Percentiles rank a stretch among this genome's conserved stretches.
Evolutionary conservation across 2,329 filamentous ascomycete species (phyloP).

Genomic region (Aureobasidium leucospermi): DNA sequence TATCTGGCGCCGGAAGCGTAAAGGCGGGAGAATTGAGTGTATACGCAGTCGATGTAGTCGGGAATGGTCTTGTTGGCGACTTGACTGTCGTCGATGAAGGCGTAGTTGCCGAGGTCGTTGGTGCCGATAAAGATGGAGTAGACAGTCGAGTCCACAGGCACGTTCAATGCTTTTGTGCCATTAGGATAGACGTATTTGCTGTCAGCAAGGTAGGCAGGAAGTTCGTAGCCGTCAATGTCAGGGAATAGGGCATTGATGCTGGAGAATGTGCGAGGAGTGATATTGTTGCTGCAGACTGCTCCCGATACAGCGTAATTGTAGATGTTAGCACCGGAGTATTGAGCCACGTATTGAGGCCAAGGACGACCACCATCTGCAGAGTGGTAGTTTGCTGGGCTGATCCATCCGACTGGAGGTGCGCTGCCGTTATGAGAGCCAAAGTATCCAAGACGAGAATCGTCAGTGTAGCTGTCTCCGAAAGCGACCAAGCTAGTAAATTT

Average conservation of each 20-base stretch:
- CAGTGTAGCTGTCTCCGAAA: constrained; percentile 72
- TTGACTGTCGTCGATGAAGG: constrained; percentile 61
- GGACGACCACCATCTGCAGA: constrained; percentile 59
- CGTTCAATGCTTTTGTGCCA: constrained; percentile 35
- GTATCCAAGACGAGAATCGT: constrained; percentile 60
- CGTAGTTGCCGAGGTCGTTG: constrained; percentile 63
- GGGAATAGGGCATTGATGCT: constrained; percentile 52
- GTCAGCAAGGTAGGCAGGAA: constrained; percentile 43
- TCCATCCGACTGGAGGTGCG: constrained; percentile 56
- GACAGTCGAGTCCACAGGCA: constrained; percentile 53
- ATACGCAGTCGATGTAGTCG: constrained; percentile 63
- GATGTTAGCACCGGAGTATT: constrained; percentile 49
- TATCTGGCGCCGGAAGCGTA: constrained; percentile 60
- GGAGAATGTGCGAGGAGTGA: constrained; percentile 50
- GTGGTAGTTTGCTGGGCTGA: constrained; percentile 35
- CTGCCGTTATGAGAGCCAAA: constrained; percentile 52
- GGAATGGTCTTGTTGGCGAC: constrained; percentile 51
- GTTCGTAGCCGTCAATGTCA: constrained; percentile 40
- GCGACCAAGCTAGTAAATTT: constrained; percentile 57
- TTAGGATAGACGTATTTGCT: constrained; percentile 26
- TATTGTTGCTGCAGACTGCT: constrained; percentile 63
- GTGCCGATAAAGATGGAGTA: constrained; percentile 77
- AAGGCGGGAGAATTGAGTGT: constrained; percentile 53
- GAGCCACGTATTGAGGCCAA: constrained; percentile 62
- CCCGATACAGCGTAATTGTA: constrained; percentile 67